Evolutionary conservation across 2,329 filamentous ascomycete genomes (phyloP), one percentile per base, ranked within the genome.

Genomic region (Talaromyces funiculosus): DNA sequence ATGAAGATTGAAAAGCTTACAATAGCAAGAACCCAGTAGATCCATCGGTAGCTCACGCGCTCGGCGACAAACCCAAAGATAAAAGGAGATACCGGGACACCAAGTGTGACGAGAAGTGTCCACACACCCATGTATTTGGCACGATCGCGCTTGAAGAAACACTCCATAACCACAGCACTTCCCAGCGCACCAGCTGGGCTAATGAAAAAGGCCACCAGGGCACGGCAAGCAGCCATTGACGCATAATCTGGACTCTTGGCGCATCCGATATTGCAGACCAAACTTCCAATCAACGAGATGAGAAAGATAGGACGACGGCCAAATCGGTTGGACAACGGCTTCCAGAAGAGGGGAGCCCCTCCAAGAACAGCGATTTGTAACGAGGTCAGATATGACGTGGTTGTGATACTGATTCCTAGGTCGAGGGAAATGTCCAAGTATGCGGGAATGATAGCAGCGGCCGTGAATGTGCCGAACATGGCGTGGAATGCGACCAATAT

Each of bases 1-100:
- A 20, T n/a, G 29, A 20, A 4, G n/a, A 33, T 51, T n/a, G n/a
- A 18, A 20, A 20, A 18, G 64, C 74, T 70, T 63, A 82, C 80
- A 42, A 85, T 85, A 1, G 82, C 81, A 22, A 85, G 71, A 22
- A 81, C 77, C 77, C 80, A 85, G 68, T 82, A 86, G 26, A 85
- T 84, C 83, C 83, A 86, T 16, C 80, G 75, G 59, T 82, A 86
- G 0, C 80, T 79, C 14, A 81, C 78, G 9, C 80, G 76, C 60
- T 81, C 72, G 0, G 80, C 77, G 0, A 85, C 82, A n/a, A 73
- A 74, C 0, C 72, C 72, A 29, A 74, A 71, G 22, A 75, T 72
- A 18, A 74, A 70, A 1, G 72, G 72, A 10, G 70, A 71, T 22
- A 75, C 63, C 1, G 79, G 79, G 26, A 80, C 76, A 35, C 80